phyloP scores from a whole-genome alignment of 305 asterid genomes.

The Rubia balearica region DNA sequence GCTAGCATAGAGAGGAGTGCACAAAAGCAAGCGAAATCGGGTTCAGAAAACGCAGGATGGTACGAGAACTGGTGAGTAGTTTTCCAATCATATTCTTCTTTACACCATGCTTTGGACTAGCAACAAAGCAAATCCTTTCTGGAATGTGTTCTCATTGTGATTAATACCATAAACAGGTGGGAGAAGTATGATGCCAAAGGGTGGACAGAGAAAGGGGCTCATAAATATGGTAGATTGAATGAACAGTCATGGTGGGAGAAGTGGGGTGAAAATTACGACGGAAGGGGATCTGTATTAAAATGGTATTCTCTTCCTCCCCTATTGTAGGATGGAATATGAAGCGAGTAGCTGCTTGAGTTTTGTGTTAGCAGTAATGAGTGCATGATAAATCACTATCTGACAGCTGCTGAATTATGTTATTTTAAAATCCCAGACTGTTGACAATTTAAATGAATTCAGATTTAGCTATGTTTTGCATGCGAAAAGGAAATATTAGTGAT shows the following conservation, averaged over 20 bases:
- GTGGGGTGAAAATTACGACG: conserved; percentile 98
- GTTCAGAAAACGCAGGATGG: conserved; percentile 93
- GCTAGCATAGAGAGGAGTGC: conserved; percentile 99
- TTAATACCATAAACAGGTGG: conserved; percentile 57
- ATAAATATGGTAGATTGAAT: conserved; percentile 87
- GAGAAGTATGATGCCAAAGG: conserved; percentile 98
- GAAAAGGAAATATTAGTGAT: background rate
- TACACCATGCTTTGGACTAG: conserved; percentile 7
- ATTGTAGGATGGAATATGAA: background rate
- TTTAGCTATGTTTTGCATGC: background rate
- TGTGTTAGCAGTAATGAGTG: background rate
- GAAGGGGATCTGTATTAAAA: conserved; percentile 93
- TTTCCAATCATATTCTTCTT: conserved; percentile 1
- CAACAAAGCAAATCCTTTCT: background rate
- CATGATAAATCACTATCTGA: background rate
- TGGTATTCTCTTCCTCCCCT: conserved; percentile 43
- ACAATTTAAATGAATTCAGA: background rate
- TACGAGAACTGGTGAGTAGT: conserved; percentile 85
- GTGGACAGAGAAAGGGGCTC: conserved; percentile 97
- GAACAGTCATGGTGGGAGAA: conserved; percentile 99
- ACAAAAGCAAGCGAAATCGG: conserved; percentile 97
- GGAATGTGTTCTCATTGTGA: background rate
- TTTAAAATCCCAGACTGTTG: background rate
- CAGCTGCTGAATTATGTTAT: background rate
- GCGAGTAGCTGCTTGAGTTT: conserved; percentile 2